A percentile compares a stretch with the other conserved stretches of the same genome.
These are phyloP conservation scores for Pichiaceae sp. DNA, from an alignment of 1,139 yeast genomes.

Conservation along the genomic window DNA sequence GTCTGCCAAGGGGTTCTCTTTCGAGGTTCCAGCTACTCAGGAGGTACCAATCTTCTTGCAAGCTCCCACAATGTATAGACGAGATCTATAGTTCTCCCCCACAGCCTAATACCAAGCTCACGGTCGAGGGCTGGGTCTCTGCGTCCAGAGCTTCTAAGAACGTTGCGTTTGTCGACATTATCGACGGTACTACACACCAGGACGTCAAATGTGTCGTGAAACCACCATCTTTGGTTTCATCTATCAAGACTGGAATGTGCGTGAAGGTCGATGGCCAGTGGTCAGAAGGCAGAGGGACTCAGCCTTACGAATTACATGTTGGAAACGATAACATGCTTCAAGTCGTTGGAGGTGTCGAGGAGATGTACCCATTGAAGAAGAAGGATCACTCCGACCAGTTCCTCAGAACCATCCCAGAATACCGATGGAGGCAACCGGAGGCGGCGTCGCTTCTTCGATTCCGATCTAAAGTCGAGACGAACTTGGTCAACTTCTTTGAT, in stretches of 20 bases:
- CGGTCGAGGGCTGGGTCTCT: conserved; percentile 63
- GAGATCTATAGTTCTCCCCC: conserved; percentile 30
- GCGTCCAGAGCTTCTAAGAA: conserved; percentile 66
- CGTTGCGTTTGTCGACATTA: conserved; percentile 68
- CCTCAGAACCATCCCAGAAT: conserved; percentile 61
- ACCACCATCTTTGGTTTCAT: conserved; percentile 25
- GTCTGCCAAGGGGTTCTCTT: not conserved
- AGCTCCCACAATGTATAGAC: conserved; percentile 23
- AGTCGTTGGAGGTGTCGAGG: conserved; percentile 47
- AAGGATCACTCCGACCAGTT: conserved; percentile 60
- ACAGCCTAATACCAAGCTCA: conserved; percentile 15
- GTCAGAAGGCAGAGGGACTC: conserved; percentile 37
- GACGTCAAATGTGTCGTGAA: conserved; percentile 52
- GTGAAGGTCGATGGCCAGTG: conserved; percentile 37
- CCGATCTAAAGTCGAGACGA: conserved; percentile 57
- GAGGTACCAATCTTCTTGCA: not conserved
- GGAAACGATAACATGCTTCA: conserved; percentile 24
- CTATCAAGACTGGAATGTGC: conserved; percentile 35
- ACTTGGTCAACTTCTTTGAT: conserved; percentile 48
- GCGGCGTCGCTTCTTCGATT: conserved; percentile 62
- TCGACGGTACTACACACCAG: conserved; percentile 61
- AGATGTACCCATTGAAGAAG: conserved; percentile 75
- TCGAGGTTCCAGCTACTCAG: not conserved
- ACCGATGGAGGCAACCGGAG: conserved; percentile 66
- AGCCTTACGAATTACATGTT: conserved; percentile 38